Percentiles rank a stretch among this genome's conserved stretches.
Conservation (phyloP, 768 basidiomycete genomes). For the Coprinellus micaceus region DNA sequence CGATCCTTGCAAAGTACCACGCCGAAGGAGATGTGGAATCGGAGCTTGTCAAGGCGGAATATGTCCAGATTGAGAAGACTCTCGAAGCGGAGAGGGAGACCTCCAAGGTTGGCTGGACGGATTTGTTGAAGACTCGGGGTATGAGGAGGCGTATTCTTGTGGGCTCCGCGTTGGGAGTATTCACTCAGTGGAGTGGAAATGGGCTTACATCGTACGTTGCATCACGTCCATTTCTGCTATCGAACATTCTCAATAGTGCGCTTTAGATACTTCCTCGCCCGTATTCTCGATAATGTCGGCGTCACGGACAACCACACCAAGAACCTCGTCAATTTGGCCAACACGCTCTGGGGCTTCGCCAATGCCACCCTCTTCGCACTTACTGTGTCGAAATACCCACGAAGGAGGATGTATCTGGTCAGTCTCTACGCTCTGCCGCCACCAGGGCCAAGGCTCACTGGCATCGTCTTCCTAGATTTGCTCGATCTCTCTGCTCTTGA, state of each 20-base stretch:
- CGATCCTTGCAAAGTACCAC: conserved; percentile 53
- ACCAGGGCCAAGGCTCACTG: not conserved
- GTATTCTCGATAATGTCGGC: conserved; percentile 51
- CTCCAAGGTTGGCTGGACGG: conserved; percentile 42
- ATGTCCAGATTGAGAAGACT: conserved; percentile 51
- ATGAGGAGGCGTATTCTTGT: conserved; percentile 52
- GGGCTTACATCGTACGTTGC: conserved; percentile 47
- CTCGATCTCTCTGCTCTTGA: conserved; percentile 40
- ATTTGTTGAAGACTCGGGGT: conserved; percentile 42
- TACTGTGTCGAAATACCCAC: conserved; percentile 42
- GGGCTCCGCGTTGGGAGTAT: conserved; percentile 48
- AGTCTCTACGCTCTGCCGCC: conserved; percentile 11
- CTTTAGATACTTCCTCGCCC: conserved; percentile 49
- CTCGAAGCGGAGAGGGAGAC: conserved; percentile 49
- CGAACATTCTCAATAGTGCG: not conserved
- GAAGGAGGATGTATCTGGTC: conserved; percentile 49
- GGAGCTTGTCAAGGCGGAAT: conserved; percentile 58
- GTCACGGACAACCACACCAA: conserved; percentile 46
- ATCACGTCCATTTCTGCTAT: not conserved
- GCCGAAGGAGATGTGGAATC: conserved; percentile 53
- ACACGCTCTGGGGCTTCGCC: conserved; percentile 52
- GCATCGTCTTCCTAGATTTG: conserved; percentile 31
- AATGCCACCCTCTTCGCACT: conserved; percentile 52
- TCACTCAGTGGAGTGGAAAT: conserved; percentile 65
- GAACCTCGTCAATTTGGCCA: conserved; percentile 54